Base-by-base conservation (phyloP, 805 yeast genomes). In the Cyberlindnera americana region DNA sequence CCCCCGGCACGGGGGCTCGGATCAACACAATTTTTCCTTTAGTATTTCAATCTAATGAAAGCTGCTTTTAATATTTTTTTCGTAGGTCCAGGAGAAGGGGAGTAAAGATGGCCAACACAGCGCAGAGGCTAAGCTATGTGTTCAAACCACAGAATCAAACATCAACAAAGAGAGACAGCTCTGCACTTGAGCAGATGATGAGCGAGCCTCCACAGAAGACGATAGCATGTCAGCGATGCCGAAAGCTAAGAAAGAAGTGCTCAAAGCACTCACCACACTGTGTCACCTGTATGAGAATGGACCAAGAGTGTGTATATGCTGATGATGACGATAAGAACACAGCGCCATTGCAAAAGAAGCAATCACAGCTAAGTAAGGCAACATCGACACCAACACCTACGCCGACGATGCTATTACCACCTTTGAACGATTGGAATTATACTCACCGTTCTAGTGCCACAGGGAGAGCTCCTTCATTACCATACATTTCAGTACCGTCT, bases 221-320 rank as follows among this genome's bases (percentile, higher is more conserved):
- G 26, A 44, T 47, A 4, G 55, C 57, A n/a, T 56, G 60, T 37
- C 57, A 54, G 25, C 26, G 59, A n/a, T 56, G 60, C 24, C 44
- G 59, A 13, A 48, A 44, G 19, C 43, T 54, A 11, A 73, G 72
- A 48, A 69, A 71, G 64, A 72, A 72, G 47, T 72, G 77, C 52
- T 75, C 73, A 41, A 75, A 72, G 47, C 75, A 69, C 40, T 61
- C 61, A 28, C 77, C 77, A 1, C 69, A 67, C 16, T 73, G 78
- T 54, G 60, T 65, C 26, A 73, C 73, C 35, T 73, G 78, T 49
- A 59, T 69, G 38, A 69, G 69, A 44, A 69, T 74, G 37, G 66
- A 68, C 15, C 54, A 53, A 16, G 53, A 53, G 13, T 58, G 62
- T 37, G 44, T 47, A 19, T 58, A 57, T 23, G 45, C 52, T 12